phyloP scores from a whole-genome alignment of 306 rosid genomes.

The Macrotyloma uniflorum region DNA sequence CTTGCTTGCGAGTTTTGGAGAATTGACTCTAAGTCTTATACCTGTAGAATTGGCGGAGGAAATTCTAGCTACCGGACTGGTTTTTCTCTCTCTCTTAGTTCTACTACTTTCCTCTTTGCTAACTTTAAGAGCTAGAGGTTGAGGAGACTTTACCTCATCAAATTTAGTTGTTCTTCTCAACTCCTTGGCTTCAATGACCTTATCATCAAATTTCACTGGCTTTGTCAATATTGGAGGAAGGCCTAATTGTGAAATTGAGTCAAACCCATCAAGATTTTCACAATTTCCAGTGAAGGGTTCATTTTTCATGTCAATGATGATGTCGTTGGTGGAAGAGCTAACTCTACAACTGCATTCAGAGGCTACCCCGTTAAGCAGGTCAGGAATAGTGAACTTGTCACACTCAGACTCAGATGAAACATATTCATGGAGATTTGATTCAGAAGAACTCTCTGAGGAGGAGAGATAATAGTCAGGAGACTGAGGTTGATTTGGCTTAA shows the following conservation, averaged over 20 bases:
- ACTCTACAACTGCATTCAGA: constrained; percentile 54
- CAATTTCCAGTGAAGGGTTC: constrained; percentile 45
- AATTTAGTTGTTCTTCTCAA: constrained; percentile 44
- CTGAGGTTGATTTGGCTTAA: constrained; percentile 35
- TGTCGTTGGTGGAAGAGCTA: constrained; percentile 70
- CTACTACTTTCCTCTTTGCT: constrained; percentile 46
- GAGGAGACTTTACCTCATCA: constrained; percentile 34
- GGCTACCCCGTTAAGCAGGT: constrained; percentile 44
- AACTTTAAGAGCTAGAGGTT: constrained; percentile 41
- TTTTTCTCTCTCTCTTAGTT: constrained; percentile 33
- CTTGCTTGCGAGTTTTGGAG: constrained; percentile 67
- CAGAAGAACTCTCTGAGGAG: constrained; percentile 50
- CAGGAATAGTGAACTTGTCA: constrained; percentile 38
- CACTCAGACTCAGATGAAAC: constrained; percentile 58
- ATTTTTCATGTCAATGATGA: constrained; percentile 68
- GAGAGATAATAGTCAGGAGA: constrained; percentile 53
- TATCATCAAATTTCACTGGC: constrained; percentile 54
- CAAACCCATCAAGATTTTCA: constrained; percentile 49
- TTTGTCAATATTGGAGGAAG: constrained; percentile 67
- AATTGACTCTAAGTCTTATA: constrained; percentile 59
- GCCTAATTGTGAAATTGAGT: constrained; percentile 51
- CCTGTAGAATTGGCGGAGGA: constrained; percentile 54
- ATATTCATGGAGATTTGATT: constrained; percentile 43
- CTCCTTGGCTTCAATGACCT: constrained; percentile 40
- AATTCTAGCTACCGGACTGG: constrained; percentile 39